Conservation (phyloP, 257 asterid species). For the Solanum sejunctum region DNA sequence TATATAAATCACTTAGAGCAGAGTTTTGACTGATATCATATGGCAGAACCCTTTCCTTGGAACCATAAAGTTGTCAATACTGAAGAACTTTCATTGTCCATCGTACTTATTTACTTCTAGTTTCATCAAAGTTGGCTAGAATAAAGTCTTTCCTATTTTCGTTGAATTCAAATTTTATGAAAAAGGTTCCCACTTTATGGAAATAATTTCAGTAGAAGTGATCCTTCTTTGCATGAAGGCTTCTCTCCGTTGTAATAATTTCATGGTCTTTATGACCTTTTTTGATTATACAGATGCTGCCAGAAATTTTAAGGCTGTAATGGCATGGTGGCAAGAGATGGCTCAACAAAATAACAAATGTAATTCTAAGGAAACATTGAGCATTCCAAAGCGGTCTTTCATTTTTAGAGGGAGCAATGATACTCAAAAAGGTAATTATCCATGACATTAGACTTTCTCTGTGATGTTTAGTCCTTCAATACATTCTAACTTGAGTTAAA, state of each 20-base stretch:
- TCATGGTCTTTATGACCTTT: not conserved
- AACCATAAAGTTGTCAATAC: not conserved
- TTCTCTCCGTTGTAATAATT: not conserved
- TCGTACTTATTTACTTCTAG: not conserved
- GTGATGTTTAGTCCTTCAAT: not conserved
- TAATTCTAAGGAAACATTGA: slow-evolving; percentile 18
- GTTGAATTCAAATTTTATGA: not conserved
- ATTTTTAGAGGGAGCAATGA: slow-evolving; percentile 18
- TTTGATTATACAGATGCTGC: slow-evolving; percentile 38
- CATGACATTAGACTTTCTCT: not conserved
- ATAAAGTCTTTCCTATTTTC: not conserved
- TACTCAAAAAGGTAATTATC: slow-evolving; percentile 48
- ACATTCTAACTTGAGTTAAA: not conserved
- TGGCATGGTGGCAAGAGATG: slow-evolving; percentile 99
- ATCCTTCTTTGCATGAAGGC: not conserved
- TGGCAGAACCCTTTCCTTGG: not conserved
- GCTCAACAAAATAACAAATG: slow-evolving; percentile 74
- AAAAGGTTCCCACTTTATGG: not conserved
- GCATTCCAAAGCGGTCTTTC: slow-evolving; percentile 14
- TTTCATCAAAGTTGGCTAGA: not conserved
- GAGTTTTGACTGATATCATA: not conserved
- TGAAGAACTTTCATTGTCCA: not conserved
- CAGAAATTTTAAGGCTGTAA: slow-evolving; percentile 67
- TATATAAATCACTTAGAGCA: not conserved
- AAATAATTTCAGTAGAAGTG: not conserved